Percentiles rank a stretch among this genome's conserved stretches.
Evolutionary conservation across 441 rosid species (phyloP).

Genomic region (Arabidopsis hybrid): DNA sequence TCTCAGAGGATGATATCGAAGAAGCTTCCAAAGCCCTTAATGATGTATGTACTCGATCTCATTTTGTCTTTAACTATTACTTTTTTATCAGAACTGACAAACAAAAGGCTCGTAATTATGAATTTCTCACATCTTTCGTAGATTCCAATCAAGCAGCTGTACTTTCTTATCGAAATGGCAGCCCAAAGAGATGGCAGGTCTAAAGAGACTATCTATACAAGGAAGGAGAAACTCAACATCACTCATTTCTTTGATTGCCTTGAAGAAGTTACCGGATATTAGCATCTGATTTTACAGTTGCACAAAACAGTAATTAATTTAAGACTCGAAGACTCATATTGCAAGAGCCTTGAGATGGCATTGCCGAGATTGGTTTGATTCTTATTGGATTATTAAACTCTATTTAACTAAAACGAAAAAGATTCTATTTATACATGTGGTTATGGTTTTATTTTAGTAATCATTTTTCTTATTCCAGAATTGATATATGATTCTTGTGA

Average conservation of each 20-base stretch:
- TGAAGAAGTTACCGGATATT: neutral
- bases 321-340: no score
- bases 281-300: no score
- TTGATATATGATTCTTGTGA: neutral
- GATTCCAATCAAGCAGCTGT: constrained; percentile 32
- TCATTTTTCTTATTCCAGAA: neutral
- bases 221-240: constrained; percentile 22
- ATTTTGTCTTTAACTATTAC: constrained; percentile 7
- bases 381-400: neutral
- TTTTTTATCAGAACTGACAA: no score
- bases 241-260: constrained; percentile 28
- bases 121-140: neutral
- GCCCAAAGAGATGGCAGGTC: constrained; percentile 7
- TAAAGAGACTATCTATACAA: constrained; percentile 10
- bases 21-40: constrained; percentile 74
- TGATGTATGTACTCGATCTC: constrained; percentile 57
- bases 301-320: no score
- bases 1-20: constrained; percentile 60
- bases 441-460: neutral
- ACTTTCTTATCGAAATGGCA: constrained; percentile 24
- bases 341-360: no score
- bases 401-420: neutral
- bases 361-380: no score
- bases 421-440: neutral
- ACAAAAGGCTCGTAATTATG: neutral